phyloP scores from a whole-genome alignment of 306 rosid species.

The Rubus idaeus region DNA sequence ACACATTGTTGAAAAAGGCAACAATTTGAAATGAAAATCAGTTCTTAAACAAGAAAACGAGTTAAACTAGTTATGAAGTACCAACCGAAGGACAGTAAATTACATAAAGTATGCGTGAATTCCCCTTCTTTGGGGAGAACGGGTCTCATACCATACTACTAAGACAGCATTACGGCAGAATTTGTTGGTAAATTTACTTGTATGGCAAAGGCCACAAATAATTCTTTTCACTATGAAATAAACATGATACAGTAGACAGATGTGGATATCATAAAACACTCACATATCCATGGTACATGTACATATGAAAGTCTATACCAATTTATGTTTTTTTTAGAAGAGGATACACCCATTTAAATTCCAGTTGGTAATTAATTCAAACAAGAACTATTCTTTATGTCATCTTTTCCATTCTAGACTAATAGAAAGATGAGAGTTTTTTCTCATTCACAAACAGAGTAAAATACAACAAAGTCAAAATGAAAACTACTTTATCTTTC shows the following conservation, averaged over 20 bases:
- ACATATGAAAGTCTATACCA: neutral
- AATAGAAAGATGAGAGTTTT: neutral
- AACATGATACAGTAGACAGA: neutral
- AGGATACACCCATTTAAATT: neutral
- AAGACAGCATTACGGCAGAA: neutral
- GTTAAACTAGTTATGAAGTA: neutral
- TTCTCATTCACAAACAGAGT: neutral
- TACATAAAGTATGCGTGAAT: neutral
- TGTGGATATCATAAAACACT: neutral
- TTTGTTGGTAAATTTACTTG: neutral
- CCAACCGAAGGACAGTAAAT: neutral
- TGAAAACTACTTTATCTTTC: neutral
- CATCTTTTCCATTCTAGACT: neutral
- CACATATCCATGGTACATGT: neutral
- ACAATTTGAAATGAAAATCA: neutral
- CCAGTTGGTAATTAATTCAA: neutral
- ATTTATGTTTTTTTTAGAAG: neutral
- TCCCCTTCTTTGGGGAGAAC: neutral
- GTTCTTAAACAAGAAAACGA: neutral
- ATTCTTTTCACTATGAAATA: neutral
- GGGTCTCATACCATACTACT: neutral
- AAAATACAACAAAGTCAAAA: neutral
- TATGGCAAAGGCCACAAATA: neutral
- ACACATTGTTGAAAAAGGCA: neutral
- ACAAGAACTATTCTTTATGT: neutral